Evolutionary conservation across 169 alveolate genomes (phyloP).

Genomic region (Eimeria sp.): DNA sequence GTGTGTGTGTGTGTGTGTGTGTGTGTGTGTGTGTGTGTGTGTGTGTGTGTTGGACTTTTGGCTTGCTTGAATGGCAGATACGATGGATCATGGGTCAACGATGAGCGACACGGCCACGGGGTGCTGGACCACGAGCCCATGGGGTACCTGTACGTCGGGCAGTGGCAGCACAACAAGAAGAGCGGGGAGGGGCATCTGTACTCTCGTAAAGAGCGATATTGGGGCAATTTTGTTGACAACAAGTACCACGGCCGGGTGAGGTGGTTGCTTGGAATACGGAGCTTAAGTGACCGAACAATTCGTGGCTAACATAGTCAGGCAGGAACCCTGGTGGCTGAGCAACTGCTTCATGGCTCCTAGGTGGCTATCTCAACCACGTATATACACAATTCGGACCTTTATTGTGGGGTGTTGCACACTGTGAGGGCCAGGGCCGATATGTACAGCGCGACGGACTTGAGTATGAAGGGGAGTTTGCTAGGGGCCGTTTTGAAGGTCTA

Average conservation of each 20-base stretch:
- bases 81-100: slow-evolving; percentile 83
- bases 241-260: slow-evolving; percentile 80
- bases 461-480: slow-evolving; percentile 82
- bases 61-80: slow-evolving; percentile 65
- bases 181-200: slow-evolving; percentile 81
- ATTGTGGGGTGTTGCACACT: not conserved
- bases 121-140: slow-evolving; percentile 74
- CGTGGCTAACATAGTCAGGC: not conserved
- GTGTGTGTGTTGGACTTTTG: not conserved
- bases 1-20: no score
- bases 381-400: not conserved
- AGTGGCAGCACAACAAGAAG: slow-evolving; percentile 81
- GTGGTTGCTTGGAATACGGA: not conserved
- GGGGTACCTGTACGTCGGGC: slow-evolving; percentile 80
- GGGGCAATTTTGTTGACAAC: slow-evolving; percentile 82
- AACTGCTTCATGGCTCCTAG: not conserved
- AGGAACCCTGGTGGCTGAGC: not conserved
- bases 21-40: no score
- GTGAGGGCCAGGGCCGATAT: slow-evolving; percentile 64
- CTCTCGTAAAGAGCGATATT: slow-evolving; percentile 72
- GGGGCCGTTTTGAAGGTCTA: slow-evolving; percentile 78
- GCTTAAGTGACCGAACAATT: not conserved
- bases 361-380: not conserved
- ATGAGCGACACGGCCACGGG: slow-evolving; percentile 83
- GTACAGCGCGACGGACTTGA: slow-evolving; percentile 74